Evolutionary conservation across 208 protist species (phyloP).

Genomic region (Trypanosoma vivax): DNA sequence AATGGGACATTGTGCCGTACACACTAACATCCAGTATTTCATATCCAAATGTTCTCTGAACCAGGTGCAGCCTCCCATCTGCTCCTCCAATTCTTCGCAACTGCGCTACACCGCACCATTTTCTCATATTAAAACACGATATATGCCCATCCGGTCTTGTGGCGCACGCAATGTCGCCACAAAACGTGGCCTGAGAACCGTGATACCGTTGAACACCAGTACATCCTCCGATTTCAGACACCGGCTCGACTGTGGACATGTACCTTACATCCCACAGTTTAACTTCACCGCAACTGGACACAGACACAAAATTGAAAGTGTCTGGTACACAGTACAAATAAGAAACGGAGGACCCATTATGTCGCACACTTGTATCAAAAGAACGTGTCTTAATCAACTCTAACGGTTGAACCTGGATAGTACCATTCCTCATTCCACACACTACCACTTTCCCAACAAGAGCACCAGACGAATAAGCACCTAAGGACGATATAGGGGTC

Average conservation of each 20-base stretch:
- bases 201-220: conserved; percentile 13
- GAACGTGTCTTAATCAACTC: background rate
- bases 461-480: conserved; percentile 13
- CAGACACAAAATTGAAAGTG: conserved; percentile 46
- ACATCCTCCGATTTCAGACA: conserved; percentile 19
- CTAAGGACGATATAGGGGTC: conserved; percentile 14
- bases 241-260: conserved; percentile 27
- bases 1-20: background rate
- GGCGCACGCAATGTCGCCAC: conserved; percentile 22
- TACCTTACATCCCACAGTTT: conserved; percentile 66
- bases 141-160: conserved; percentile 16
- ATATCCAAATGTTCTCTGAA: conserved; percentile 16
- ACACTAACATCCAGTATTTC: conserved; percentile 12
- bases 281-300: conserved; percentile 35
- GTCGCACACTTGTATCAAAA: conserved; percentile 26
- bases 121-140: conserved; percentile 15
- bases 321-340: conserved; percentile 25
- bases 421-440: conserved; percentile 52
- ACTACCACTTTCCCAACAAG: conserved; percentile 13
- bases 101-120: conserved; percentile 9
- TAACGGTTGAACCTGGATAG: conserved; percentile 23
- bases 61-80: conserved; percentile 7
- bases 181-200: conserved; percentile 19
- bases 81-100: conserved; percentile 4
- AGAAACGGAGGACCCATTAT: conserved; percentile 26